Evolutionary conservation across 139 green algal genomes (phyloP), one percentile per base, ranked within the genome.

Genomic region (Diplosphaera chodatii): DNA sequence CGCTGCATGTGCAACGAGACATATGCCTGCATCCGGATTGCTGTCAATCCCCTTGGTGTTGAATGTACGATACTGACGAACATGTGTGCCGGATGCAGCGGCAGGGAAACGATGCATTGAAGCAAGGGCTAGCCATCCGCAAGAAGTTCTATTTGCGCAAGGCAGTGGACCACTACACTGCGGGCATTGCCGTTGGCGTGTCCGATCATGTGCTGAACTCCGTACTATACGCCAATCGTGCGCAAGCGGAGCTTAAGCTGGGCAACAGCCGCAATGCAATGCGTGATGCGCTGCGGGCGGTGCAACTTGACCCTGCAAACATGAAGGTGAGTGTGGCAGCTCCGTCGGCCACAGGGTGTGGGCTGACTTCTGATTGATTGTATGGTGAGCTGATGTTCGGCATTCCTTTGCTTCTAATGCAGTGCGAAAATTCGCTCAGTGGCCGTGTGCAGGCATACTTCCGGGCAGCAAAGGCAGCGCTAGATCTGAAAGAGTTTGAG

Each of bases 101-200:
- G 3, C 84, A 90, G 64, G 90, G 89, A 40, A 96, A 96, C 74
- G 75, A 88, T 5, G 88, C 87, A n/a, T 75, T 96, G 28, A 80
- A 83, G 55, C 74, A 83, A 23, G 90, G 85, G 0, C n/a, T 90
- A 29, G 80, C 89, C 27, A 67, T 82, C 0, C 86, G 87, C 71
- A 94, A 94, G 69, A 89, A 88, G 56, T 82, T 91, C 31, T 88
- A 90, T 65, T 68, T 95, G 69, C 78, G 84, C 0, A 82, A 95
- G 77, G 87, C 91, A 0, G 74, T 92, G 0, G 78, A 88, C 6
- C 84, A 87, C 27, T 96, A 96, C 64, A 85, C 65, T n/a, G 75
- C 92, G 68, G 90, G 83, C 31, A 67, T 94, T 20, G 80, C 78
- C 0, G 28, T 84, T 20, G 32, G 74, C 16, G 81, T 68, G 63